phyloP scores from a whole-genome alignment of 2,329 filamentous ascomycete genomes.

The Fusarium lyarnte region DNA sequence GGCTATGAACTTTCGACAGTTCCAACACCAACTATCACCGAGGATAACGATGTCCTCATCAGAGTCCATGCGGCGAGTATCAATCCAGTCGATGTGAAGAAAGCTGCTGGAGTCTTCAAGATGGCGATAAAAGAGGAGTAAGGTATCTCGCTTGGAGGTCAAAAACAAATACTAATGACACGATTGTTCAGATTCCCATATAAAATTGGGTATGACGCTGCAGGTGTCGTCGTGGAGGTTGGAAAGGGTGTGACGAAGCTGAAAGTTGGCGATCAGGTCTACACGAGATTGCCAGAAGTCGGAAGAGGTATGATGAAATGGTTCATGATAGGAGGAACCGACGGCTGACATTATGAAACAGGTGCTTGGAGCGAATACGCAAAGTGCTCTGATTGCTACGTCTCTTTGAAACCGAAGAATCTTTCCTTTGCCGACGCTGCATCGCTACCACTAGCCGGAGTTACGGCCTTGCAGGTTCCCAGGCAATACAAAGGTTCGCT shows the following conservation, averaged over 20 bases:
- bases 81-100: neutral
- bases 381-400: neutral
- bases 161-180: neutral
- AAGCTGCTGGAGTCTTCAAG: neutral
- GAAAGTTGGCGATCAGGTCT: neutral
- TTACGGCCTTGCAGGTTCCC: neutral
- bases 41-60: neutral
- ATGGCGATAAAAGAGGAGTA: neutral
- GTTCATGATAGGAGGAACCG: rapidly evolving
- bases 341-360: neutral
- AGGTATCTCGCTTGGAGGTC: rapidly evolving
- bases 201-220: neutral
- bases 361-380: neutral
- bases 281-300: neutral
- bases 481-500: neutral
- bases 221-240: neutral
- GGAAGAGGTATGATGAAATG: neutral
- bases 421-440: neutral
- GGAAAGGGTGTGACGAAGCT: neutral
- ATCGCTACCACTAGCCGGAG: neutral
- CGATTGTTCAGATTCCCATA: neutral
- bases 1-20: rapidly evolving
- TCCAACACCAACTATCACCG: rapidly evolving
- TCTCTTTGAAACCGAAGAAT: neutral
- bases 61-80: neutral